Evolutionary conservation across 2,329 filamentous ascomycete species (phyloP).

Genomic region (Fusarium xyrophilum): DNA sequence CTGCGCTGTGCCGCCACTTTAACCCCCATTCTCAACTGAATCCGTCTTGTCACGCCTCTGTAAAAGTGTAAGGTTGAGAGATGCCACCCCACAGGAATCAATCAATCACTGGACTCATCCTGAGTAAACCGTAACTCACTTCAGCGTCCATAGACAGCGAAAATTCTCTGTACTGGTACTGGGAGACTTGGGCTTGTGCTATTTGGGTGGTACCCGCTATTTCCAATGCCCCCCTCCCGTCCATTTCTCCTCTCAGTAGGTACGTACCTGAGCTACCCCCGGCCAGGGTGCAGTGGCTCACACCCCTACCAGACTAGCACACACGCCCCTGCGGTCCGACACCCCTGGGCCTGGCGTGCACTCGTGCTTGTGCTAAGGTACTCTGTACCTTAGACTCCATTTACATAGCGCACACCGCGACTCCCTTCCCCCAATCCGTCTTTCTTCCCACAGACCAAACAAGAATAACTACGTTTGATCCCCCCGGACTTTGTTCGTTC

Average conservation of each 20-base stretch:
- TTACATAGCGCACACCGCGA: conserved; percentile 41
- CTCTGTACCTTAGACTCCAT: conserved; percentile 27
- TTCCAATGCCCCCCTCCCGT: neutral
- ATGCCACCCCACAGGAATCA: conserved; percentile 27
- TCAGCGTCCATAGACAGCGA: conserved; percentile 3
- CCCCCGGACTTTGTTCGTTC: conserved; percentile 39
- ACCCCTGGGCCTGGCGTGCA: conserved; percentile 26
- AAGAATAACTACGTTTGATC: conserved; percentile 42
- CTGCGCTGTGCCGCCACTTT: conserved; percentile 3
- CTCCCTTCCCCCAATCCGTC: conserved; percentile 43
- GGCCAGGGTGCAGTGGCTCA: neutral
- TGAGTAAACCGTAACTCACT: neutral
- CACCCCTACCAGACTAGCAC: neutral
- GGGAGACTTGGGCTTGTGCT: conserved; percentile 33
- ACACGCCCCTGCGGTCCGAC: conserved; percentile 21
- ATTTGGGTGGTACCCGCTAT: conserved; percentile 16
- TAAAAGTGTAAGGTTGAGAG: conserved; percentile 3
- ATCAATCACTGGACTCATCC: conserved; percentile 8
- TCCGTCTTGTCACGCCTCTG: conserved; percentile 19
- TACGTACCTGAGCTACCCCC: conserved; percentile 22
- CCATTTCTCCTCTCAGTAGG: conserved; percentile 6
- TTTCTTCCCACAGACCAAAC: conserved; percentile 39
- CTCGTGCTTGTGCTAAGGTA: conserved; percentile 27
- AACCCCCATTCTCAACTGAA: conserved; percentile 16
- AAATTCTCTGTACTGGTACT: conserved; percentile 37